Evolutionary conservation across 1,284 basidiomycete genomes (phyloP).

Genomic region (Heterobasidion occidentale): DNA sequence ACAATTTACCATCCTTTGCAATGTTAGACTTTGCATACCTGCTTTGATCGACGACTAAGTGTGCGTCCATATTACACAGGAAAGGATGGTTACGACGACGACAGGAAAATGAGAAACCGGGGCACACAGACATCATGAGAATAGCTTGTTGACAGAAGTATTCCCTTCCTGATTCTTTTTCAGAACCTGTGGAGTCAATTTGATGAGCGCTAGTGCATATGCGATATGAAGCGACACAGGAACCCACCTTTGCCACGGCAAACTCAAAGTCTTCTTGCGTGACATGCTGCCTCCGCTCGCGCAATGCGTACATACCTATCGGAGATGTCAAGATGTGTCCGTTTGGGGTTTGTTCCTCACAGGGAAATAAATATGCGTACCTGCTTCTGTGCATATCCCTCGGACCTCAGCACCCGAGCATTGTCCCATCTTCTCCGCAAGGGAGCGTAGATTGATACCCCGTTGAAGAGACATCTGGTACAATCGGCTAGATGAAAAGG

Average conservation of each 20-base stretch:
- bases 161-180: conserved; percentile 93
- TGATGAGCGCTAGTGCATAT: background rate
- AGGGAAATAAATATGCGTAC: conserved; percentile 32
- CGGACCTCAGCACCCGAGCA: conserved; percentile 97
- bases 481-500: background rate
- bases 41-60: too few relatives aligned
- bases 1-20: too few relatives aligned
- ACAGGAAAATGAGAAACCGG: background rate
- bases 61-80: too few relatives aligned
- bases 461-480: conserved; percentile 94
- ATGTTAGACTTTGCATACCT: too few relatives aligned
- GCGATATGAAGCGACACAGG: background rate
- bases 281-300: conserved; percentile 93
- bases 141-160: conserved; percentile 86
- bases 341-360: background rate
- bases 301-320: conserved; percentile 90
- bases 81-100: conserved; percentile 12
- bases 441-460: conserved; percentile 90
- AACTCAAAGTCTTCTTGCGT: conserved; percentile 99
- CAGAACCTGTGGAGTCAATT: conserved; percentile 44
- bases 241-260: conserved; percentile 83
- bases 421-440: conserved; percentile 99
- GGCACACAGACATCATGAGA: conserved; percentile 43
- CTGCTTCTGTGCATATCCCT: conserved; percentile 98
- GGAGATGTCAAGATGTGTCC: background rate